Evolutionary conservation across 106 monocot genomes (phyloP).

Genomic region (Dendrobium catenatum): DNA sequence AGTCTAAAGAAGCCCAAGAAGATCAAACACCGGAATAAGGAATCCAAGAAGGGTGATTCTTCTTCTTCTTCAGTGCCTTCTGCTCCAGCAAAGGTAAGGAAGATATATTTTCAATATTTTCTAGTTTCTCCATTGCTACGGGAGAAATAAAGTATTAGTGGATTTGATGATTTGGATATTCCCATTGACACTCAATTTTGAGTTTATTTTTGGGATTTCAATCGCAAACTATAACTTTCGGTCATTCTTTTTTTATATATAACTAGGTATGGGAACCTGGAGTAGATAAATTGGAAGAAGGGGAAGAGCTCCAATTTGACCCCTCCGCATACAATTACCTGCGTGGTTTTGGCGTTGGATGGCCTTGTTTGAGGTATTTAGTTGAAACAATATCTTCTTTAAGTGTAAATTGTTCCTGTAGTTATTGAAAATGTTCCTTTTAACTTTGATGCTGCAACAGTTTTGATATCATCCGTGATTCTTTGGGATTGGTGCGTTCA

Average conservation of each 20-base stretch:
- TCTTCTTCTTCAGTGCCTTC: slow-evolving; percentile 39
- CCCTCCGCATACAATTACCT: slow-evolving; percentile 88
- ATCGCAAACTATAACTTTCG: neutral
- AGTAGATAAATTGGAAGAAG: slow-evolving; percentile 87
- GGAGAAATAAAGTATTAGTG: neutral
- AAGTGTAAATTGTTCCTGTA: neutral
- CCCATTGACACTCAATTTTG: neutral
- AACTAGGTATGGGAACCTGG: slow-evolving; percentile 94
- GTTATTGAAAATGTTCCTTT: neutral
- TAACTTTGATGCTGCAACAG: slow-evolving; percentile 21
- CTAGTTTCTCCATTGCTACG: neutral
- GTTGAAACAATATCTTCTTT: neutral
- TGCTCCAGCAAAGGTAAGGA: slow-evolving; percentile 59
- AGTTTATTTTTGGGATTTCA: neutral
- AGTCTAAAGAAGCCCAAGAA: slow-evolving; percentile 72
- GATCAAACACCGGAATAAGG: slow-evolving; percentile 49
- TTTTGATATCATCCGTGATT: slow-evolving; percentile 88
- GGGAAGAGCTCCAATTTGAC: slow-evolving; percentile 96
- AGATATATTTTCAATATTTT: no score
- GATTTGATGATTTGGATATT: slow-evolving; percentile 1
- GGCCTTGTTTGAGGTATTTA: slow-evolving; percentile 87
- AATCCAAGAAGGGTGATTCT: slow-evolving; percentile 49
- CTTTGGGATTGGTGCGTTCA: slow-evolving; percentile 77
- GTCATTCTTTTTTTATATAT: neutral
- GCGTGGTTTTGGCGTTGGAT: slow-evolving; percentile 77